Conservation (phyloP, 2,329 filamentous ascomycete species). For the Orbilia quercus region DNA sequence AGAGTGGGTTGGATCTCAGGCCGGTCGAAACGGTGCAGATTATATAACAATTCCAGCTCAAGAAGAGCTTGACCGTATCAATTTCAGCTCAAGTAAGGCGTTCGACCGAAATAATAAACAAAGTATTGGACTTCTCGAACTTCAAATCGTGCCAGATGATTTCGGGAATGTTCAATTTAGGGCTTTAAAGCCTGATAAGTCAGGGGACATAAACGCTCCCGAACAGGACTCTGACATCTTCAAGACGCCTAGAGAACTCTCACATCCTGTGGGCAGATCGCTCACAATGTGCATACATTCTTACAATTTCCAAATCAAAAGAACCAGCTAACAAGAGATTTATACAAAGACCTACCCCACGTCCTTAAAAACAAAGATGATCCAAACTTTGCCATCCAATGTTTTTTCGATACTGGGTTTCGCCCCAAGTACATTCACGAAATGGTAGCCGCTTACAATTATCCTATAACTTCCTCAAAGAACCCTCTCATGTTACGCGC, state of each 20-base stretch:
- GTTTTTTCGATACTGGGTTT: neutral
- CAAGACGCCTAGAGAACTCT: neutral
- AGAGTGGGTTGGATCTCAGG: neutral
- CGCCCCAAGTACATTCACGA: slow-evolving; percentile 1
- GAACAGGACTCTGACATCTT: neutral
- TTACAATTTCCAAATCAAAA: neutral
- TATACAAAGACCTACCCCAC: neutral
- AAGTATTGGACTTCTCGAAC: neutral
- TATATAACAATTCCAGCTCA: slow-evolving; percentile 6
- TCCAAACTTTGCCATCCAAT: neutral
- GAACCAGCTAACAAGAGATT: too few species aligned
- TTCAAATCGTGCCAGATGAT: slow-evolving; percentile 7
- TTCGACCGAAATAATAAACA: neutral
- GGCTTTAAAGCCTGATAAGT: too few species aligned
- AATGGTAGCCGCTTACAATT: neutral
- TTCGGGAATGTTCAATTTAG: neutral
- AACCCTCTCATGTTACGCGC: neutral
- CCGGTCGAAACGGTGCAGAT: neutral
- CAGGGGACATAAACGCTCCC: too few species aligned
- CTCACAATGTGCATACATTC: neutral
- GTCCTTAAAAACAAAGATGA: neutral
- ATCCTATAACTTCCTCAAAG: neutral
- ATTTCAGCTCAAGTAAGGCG: too few species aligned
- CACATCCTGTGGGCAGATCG: neutral
- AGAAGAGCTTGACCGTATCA: neutral